Conservation (phyloP, 2,329 filamentous ascomycete species). For the Pseudogymnoascus sp. region DNA sequence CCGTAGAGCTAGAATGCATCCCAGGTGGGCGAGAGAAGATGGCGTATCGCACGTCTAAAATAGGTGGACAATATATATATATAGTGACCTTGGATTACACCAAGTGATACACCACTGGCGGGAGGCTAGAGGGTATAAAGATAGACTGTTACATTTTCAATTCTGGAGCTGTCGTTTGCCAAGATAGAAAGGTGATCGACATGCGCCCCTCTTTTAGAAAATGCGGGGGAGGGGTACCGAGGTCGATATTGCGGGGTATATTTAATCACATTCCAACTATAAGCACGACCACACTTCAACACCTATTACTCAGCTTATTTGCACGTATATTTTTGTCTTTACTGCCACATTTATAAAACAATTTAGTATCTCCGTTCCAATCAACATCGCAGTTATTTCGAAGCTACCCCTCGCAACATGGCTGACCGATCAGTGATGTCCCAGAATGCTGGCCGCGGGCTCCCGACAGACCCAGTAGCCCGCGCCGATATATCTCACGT, state of each 20-base stretch:
- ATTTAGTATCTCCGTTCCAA: neutral
- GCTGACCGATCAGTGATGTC: neutral
- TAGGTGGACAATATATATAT: no score
- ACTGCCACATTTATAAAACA: neutral
- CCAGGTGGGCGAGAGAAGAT: neutral
- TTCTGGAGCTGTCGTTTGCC: neutral
- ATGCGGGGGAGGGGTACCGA: slow-evolving; percentile 1
- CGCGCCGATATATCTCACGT: neutral
- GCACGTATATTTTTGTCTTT: neutral
- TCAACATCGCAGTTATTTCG: neutral
- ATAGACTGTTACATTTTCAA: neutral
- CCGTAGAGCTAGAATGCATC: neutral
- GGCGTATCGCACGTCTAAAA: neutral
- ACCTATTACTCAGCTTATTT: neutral
- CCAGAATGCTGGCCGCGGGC: neutral
- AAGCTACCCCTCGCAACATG: neutral
- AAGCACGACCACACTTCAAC: neutral
- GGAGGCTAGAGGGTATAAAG: neutral
- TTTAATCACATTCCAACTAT: neutral
- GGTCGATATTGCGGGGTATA: slow-evolving; percentile 5
- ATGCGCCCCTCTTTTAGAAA: neutral
- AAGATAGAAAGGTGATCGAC: neutral
- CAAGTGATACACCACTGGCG: neutral
- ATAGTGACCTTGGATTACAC: neutral
- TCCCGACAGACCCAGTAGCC: neutral